Evolutionary conservation across 2,329 filamentous ascomycete species (phyloP), one percentile per base, ranked within the genome.

Genomic region (Orbilia ellipsospora): DNA sequence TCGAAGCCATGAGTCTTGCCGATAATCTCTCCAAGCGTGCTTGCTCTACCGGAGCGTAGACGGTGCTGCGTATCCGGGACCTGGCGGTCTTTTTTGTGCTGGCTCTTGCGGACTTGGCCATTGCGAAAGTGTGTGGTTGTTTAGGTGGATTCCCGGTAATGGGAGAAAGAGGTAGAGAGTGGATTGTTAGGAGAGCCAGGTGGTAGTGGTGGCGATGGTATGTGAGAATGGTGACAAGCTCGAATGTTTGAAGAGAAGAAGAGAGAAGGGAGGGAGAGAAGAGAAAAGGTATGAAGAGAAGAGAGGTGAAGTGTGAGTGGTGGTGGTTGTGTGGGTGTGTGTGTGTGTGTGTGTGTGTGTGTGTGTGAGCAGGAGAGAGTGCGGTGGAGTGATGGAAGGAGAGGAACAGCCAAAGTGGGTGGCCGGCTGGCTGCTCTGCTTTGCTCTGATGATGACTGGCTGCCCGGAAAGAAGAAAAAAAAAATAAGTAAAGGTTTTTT

Each of bases 1-100:
- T 77, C 40, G 69, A 67, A 42, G 65, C 73, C 60, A 70, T 48
- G 40, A 77, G 67, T 63, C 73, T 77, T 18, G 65, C 66, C 18
- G 73, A 77, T 40, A 77, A 44, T 60, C 73, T 70, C 57, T 77
- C 73, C 60, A 77, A 36, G 50, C 73, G 73, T 31, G 73, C 73
- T 52, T 77, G 60, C 52, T 77, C 73, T 54, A 77, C 73, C 48
- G 73, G 73, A 51, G 73, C 73, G 56, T 77, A 77, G 66, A 77
- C 73, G 26, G 62, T 66, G 40, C 63, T 77, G 44, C 73, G 73
- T 69, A 77, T 70, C 50, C 67, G 55, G 36, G 73, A 66, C 66
- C 67, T 77, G 20, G 60, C 31, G 60, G 73, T 62, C 67, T 77
- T 77, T 56, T 72, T 70, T 52, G 73, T 62, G 73, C 66, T 72